Evolutionary conservation across 345 rosid species (phyloP).

Genomic region (Clausena lansium): DNA sequence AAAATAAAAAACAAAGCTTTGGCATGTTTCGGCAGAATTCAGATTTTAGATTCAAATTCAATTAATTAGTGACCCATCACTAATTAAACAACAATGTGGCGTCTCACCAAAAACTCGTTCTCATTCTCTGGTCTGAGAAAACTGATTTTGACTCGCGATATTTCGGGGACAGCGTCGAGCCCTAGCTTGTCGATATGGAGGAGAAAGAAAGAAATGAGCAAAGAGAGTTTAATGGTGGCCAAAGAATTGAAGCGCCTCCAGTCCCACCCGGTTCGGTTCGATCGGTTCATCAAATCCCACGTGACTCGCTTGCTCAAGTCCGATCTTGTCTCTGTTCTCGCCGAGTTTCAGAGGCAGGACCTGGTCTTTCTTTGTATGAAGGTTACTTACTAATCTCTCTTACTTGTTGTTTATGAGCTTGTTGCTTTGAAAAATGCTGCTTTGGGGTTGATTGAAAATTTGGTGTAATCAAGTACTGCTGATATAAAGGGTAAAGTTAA

Average conservation of each 20-base stretch:
- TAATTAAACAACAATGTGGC: not conserved
- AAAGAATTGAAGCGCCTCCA: constrained; percentile 83
- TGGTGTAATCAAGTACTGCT: no score
- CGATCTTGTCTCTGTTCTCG: constrained; percentile 79
- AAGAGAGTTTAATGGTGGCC: constrained; percentile 79
- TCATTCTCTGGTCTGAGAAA: not conserved
- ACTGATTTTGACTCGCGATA: constrained; percentile 10
- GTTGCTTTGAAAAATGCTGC: not conserved
- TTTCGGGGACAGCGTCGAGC: constrained; percentile 52
- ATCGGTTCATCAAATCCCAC: constrained; percentile 57
- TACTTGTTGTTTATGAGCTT: not conserved
- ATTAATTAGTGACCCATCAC: no score
- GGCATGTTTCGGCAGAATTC: no score
- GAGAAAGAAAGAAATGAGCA: constrained; percentile 84
- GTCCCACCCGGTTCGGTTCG: constrained; percentile 50
- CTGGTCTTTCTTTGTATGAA: constrained; percentile 87
- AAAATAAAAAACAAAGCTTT: no score
- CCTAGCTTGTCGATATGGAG: constrained; percentile 99
- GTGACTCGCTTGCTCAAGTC: constrained; percentile 89
- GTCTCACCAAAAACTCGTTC: not conserved
- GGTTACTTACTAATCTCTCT: constrained; percentile 33
- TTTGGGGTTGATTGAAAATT: not conserved
- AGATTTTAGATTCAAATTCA: no score
- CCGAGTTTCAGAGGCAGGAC: constrained; percentile 90
- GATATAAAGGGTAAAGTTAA: not conserved